These are phyloP conservation scores for Vitis hybrid DNA, from an alignment of 177 flowering plant genomes.

Conservation along the genomic window DNA sequence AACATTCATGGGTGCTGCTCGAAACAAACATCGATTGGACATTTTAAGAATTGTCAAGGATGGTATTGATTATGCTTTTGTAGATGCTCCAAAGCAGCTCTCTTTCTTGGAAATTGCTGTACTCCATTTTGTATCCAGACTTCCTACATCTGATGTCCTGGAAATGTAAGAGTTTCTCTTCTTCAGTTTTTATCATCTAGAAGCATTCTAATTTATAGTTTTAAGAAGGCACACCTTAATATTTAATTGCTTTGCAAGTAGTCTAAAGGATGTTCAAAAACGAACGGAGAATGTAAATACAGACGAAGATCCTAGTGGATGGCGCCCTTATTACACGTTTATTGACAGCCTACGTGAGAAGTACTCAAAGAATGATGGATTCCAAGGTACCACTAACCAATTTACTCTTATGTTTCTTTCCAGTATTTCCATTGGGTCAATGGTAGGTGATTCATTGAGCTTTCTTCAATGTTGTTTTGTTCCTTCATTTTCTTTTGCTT, in stretches of 20 bases:
- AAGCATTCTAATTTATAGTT: neutral
- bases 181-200: neutral
- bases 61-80: constrained; percentile 78
- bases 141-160: constrained; percentile 64
- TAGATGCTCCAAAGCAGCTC: constrained; percentile 71
- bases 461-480: too few species aligned
- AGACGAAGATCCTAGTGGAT: constrained; percentile 98
- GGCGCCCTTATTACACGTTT: constrained; percentile 86
- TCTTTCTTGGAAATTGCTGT: constrained; percentile 77
- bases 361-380: constrained; percentile 72
- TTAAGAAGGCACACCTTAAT: neutral
- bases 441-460: neutral
- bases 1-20: constrained; percentile 70
- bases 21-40: constrained; percentile 74
- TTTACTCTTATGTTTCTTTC: neutral
- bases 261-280: constrained; percentile 72
- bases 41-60: constrained; percentile 71
- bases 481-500: neutral
- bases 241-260: constrained; percentile 25
- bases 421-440: neutral
- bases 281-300: constrained; percentile 70
- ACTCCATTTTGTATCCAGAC: constrained; percentile 77
- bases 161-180: constrained; percentile 62
- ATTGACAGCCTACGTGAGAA: constrained; percentile 74
- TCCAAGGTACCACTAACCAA: constrained; percentile 49